Percentiles rank a stretch among this genome's conserved stretches.
These are phyloP conservation scores for Taphrina confusa DNA, from an alignment of 1,139 yeast genomes.

Conservation along the genomic window DNA sequence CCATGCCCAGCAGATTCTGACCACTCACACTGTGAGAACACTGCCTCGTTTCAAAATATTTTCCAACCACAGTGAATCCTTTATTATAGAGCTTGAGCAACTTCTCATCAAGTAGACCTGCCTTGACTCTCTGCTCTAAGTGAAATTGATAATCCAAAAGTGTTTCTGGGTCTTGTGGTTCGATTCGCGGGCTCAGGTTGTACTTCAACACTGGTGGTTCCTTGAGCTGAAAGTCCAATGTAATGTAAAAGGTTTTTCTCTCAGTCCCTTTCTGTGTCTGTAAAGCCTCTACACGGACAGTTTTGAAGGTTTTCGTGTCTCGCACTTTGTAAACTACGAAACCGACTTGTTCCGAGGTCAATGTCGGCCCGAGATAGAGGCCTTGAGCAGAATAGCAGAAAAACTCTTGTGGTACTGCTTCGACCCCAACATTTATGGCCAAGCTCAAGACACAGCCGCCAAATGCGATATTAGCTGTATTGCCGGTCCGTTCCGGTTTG, in stretches of 20 bases:
- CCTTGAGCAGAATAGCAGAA: constrained; percentile 18
- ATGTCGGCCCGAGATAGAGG: constrained; percentile 13
- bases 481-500: constrained; percentile 6
- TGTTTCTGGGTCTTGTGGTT: neutral
- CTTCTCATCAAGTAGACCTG: neutral
- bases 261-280: neutral
- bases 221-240: constrained; percentile 14
- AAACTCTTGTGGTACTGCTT: neutral
- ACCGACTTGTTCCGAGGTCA: neutral
- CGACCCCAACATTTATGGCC: constrained; percentile 1
- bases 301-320: constrained; percentile 16
- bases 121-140: neutral
- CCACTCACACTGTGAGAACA: neutral
- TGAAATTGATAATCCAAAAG: neutral
- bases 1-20: constrained; percentile 5
- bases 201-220: constrained; percentile 1
- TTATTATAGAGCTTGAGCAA: neutral
- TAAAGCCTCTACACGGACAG: constrained; percentile 9
- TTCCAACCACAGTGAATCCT: neutral
- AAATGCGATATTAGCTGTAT: constrained; percentile 12
- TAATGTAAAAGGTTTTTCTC: neutral
- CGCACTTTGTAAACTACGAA: neutral
- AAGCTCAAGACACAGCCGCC: constrained; percentile 4
- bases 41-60: neutral
- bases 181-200: constrained; percentile 1